Evolutionary conservation across 768 basidiomycete genomes (phyloP).

Genomic region (Serpula lacrymans): DNA sequence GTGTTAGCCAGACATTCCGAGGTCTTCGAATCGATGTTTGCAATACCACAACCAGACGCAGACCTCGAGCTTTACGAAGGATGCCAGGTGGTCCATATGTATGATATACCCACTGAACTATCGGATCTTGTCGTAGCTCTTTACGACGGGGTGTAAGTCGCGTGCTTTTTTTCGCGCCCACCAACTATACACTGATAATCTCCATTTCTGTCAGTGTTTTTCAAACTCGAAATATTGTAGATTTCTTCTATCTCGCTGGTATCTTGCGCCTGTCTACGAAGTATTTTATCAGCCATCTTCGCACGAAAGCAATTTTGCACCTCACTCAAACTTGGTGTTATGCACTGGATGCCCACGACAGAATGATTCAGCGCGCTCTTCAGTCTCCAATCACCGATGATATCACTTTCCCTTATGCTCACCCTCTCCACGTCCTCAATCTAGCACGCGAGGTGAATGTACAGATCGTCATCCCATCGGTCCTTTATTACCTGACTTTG

Average conservation of each 20-base stretch:
- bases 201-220: slow-evolving; percentile 31
- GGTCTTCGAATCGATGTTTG: slow-evolving; percentile 13
- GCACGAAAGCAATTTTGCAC: slow-evolving; percentile 47
- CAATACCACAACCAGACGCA: slow-evolving; percentile 4
- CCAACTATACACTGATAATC: slow-evolving; percentile 4
- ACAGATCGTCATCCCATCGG: slow-evolving; percentile 45
- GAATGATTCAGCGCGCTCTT: slow-evolving; percentile 50
- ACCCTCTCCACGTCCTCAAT: slow-evolving; percentile 56
- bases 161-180: slow-evolving; percentile 21
- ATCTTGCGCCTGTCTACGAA: slow-evolving; percentile 58
- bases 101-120: slow-evolving; percentile 48
- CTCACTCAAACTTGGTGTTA: slow-evolving; percentile 50
- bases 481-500: slow-evolving; percentile 55
- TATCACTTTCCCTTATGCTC: slow-evolving; percentile 54
- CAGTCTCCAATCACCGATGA: slow-evolving; percentile 37
- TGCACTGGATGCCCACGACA: slow-evolving; percentile 53
- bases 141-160: slow-evolving; percentile 56
- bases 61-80: slow-evolving; percentile 38
- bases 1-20: slow-evolving; percentile 21
- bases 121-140: slow-evolving; percentile 49
- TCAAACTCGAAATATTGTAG: slow-evolving; percentile 37
- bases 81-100: slow-evolving; percentile 51
- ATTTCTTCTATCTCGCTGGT: slow-evolving; percentile 55
- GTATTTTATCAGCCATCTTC: slow-evolving; percentile 52
- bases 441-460: slow-evolving; percentile 50